phyloP scores from a whole-genome alignment of 768 basidiomycete genomes.

The Asterophora parasitica region DNA sequence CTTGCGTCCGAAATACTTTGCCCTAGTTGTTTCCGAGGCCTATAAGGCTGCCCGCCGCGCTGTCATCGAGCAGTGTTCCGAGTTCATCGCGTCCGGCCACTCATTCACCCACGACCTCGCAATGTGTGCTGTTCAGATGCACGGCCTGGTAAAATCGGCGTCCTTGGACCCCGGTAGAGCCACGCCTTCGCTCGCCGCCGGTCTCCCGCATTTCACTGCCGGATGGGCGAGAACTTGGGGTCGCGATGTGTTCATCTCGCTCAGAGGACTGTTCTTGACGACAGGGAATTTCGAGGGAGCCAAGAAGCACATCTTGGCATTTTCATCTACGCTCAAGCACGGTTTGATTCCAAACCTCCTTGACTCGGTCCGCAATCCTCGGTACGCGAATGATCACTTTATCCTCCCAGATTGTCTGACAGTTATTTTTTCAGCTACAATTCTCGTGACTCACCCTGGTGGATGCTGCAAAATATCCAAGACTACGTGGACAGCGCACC shows the following conservation, averaged over 20 bases:
- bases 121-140: conserved; percentile 82
- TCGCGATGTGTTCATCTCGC: conserved; percentile 88
- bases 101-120: conserved; percentile 89
- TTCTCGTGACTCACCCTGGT: conserved; percentile 98
- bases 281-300: conserved; percentile 88
- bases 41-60: conserved; percentile 87
- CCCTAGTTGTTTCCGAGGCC: conserved; percentile 82
- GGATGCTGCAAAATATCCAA: conserved; percentile 98
- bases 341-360: conserved; percentile 95
- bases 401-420: background rate
- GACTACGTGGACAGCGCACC: conserved; percentile 85
- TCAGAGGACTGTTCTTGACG: conserved; percentile 89
- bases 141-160: conserved; percentile 86
- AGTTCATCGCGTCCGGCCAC: conserved; percentile 81
- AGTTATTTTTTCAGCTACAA: conserved; percentile 58
- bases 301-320: conserved; percentile 85
- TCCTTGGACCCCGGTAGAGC: conserved; percentile 71
- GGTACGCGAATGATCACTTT: conserved; percentile 38
- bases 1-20: conserved; percentile 95
- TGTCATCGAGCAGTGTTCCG: conserved; percentile 83
- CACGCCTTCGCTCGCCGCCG: conserved; percentile 87
- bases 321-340: conserved; percentile 90
- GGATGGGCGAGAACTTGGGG: conserved; percentile 99
- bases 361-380: conserved; percentile 80
- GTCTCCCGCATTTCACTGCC: conserved; percentile 88